phyloP scores from a whole-genome alignment of 1,139 yeast genomes.

The Candida sp. region DNA sequence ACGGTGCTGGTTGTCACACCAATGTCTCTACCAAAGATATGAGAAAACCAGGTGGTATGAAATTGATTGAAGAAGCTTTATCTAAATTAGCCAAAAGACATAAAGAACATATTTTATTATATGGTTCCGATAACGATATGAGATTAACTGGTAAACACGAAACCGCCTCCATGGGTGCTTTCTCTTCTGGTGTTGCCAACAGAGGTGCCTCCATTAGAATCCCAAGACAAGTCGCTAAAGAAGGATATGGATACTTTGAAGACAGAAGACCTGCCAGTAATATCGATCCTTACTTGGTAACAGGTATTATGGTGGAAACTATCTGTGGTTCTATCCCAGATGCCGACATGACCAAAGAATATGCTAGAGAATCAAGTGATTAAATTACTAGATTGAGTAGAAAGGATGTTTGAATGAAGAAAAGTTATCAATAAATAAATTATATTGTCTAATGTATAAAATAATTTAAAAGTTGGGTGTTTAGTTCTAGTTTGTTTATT shows the following conservation, averaged over 20 bases:
- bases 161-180: constrained; percentile 89
- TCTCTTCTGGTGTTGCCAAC: constrained; percentile 98
- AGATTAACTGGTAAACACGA: constrained; percentile 99
- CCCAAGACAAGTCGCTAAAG: constrained; percentile 98
- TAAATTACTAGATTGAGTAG: constrained; percentile 7
- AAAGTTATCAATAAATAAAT: neutral
- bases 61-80: constrained; percentile 86
- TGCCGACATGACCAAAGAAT: constrained; percentile 93
- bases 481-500: constrained; percentile 3
- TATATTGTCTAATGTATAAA: neutral
- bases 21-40: constrained; percentile 89
- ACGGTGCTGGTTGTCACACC: constrained; percentile 99
- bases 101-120: constrained; percentile 90
- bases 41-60: constrained; percentile 97
- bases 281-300: constrained; percentile 97
- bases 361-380: constrained; percentile 62
- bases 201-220: constrained; percentile 99
- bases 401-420: neutral
- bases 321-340: constrained; percentile 93
- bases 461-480: constrained; percentile 2
- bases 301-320: constrained; percentile 98
- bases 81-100: constrained; percentile 96
- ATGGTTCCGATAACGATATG: constrained; percentile 91
- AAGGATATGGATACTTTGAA: constrained; percentile 97
- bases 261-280: constrained; percentile 99